Evolutionary conservation across 768 basidiomycete genomes (phyloP), one percentile per base, ranked within the genome.

Genomic region (Panaeolus cyanescens): DNA sequence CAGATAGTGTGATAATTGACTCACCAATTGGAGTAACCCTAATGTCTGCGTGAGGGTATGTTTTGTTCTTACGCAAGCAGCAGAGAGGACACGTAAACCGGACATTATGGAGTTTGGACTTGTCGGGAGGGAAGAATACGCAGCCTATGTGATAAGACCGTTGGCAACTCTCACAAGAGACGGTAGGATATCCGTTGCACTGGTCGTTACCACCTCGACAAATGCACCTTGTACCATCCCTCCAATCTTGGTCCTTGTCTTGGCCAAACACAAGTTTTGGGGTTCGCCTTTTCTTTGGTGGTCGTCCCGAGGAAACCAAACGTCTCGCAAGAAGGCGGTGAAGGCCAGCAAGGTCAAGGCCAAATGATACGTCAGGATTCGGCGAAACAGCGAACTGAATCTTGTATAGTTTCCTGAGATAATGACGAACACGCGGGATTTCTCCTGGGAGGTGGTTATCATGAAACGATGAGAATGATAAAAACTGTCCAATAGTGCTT

Each of bases 321-420:
- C 88, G 85, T 32, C 83, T 85, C 17, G 92, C 92, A 31, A 93
- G 81, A 58, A 92, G 87, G 7, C 92, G 88, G 73, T 95, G 92
- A 53, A 95, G 73, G 8, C 90, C 89, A 36, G 92, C 91, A 20
- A 93, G 83, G 71, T 94, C 91, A 28, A 95, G 79, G 15, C 92
- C 92, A 66, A 87, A 94, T 1, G 91, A 92, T 1, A 91, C 84
- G 54, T 92, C 91, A 1, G 87, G 89, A 62, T 85, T 90, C 2
- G 91, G 90, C 0, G 90, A 90, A 9, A 95, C 89, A n/a, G 89
- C 88, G 69, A 95, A 93, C 74, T 93, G 92, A 56, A 95, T 91
- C 76, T 88, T 90, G 80, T 88, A 94, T 15, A 94, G 77, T 75
- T 95, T 95, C 65, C 92, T 88, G 91, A 95, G 93, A 71, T 89